phyloP scores from a whole-genome alignment of 371 early-diverging fungal genomes.

The Apophysomyces elegans region DNA sequence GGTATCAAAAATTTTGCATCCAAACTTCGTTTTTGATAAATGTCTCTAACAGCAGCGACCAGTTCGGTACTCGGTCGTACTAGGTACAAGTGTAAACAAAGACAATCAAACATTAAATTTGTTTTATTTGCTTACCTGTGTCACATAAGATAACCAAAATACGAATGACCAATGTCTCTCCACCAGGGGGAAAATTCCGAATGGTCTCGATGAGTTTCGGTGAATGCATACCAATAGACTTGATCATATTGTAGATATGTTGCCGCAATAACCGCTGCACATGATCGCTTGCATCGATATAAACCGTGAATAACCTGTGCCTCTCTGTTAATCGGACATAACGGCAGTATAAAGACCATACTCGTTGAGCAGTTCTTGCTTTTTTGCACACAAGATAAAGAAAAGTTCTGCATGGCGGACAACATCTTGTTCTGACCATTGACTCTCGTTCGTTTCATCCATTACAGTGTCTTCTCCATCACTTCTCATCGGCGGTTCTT shows the following conservation, averaged over 20 bases:
- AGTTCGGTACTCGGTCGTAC: slow-evolving; percentile 63
- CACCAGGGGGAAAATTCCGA: slow-evolving; percentile 72
- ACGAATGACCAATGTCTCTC: slow-evolving; percentile 73
- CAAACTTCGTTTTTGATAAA: slow-evolving; percentile 57
- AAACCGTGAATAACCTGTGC: slow-evolving; percentile 62
- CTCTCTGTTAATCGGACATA: not conserved
- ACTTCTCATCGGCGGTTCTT: slow-evolving; percentile 28
- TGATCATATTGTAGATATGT: slow-evolving; percentile 76
- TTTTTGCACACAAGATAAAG: slow-evolving; percentile 46
- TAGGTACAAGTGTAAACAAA: slow-evolving; percentile 11
- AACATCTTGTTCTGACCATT: slow-evolving; percentile 44
- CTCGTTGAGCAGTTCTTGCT: slow-evolving; percentile 44
- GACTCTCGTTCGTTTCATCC: slow-evolving; percentile 15
- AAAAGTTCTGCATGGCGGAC: slow-evolving; percentile 48
- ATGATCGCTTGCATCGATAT: slow-evolving; percentile 43
- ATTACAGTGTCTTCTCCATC: slow-evolving; percentile 13
- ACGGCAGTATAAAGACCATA: slow-evolving; percentile 24
- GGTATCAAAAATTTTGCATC: slow-evolving; percentile 75
- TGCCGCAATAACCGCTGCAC: slow-evolving; percentile 68
- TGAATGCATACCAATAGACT: slow-evolving; percentile 69
- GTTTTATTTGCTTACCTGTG: slow-evolving; percentile 50
- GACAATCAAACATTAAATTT: not conserved
- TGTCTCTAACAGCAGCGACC: slow-evolving; percentile 62
- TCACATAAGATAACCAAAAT: slow-evolving; percentile 77
- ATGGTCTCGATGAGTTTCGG: slow-evolving; percentile 65